Conservation (phyloP, 106 monocot species). For the Chionographis japonica region DNA sequence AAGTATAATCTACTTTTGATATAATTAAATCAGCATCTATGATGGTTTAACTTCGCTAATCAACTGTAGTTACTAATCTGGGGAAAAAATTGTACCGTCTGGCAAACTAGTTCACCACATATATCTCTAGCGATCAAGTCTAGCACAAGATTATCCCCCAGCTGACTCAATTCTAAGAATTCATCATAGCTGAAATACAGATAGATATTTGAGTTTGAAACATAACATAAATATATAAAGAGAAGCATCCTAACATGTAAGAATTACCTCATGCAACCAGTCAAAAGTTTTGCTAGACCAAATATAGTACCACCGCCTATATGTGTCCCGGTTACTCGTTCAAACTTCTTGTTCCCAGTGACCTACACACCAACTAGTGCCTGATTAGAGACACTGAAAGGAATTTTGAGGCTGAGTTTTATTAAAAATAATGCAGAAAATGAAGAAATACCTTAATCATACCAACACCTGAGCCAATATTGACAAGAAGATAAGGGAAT, state of each 20-base stretch:
- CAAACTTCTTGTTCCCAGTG: slow-evolving; percentile 52
- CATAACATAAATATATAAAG: background rate
- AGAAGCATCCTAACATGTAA: background rate
- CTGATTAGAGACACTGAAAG: background rate
- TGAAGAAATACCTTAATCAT: slow-evolving; percentile 57
- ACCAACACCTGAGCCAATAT: slow-evolving; percentile 72
- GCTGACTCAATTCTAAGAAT: slow-evolving; percentile 66
- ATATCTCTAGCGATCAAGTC: slow-evolving; percentile 78
- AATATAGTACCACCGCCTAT: slow-evolving; percentile 79
- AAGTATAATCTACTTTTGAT: background rate
- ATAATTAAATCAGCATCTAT: background rate
- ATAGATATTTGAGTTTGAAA: background rate
- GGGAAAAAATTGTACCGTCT: slow-evolving; percentile 32
- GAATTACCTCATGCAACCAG: slow-evolving; percentile 60
- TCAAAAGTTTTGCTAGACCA: slow-evolving; percentile 75
- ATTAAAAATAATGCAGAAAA: background rate
- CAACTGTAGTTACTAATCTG: background rate
- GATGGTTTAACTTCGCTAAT: background rate
- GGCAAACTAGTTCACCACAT: slow-evolving; percentile 63
- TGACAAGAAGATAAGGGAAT: slow-evolving; percentile 74
- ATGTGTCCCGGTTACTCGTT: slow-evolving; percentile 75
- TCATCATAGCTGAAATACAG: slow-evolving; percentile 60
- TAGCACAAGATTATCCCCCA: slow-evolving; percentile 65
- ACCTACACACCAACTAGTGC: slow-evolving; percentile 39
- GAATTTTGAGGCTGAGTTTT: too few species aligned